Percentiles rank a stretch among this genome's conserved stretches.
Evolutionary conservation across 2,329 filamentous ascomycete genomes (phyloP).

Genomic region (Neonectria ditissima): DNA sequence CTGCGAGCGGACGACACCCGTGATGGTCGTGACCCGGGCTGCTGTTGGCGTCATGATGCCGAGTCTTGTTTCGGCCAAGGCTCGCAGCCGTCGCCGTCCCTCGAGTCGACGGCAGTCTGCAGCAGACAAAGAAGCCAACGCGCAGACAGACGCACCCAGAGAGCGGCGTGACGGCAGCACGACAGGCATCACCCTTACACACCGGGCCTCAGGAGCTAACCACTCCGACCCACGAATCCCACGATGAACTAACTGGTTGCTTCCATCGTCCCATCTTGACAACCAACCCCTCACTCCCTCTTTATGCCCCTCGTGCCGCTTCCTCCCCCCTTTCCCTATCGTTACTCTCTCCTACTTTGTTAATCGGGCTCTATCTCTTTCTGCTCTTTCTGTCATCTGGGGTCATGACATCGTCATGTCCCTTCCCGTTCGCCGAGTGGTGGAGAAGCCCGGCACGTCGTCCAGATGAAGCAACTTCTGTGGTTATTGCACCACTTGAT

Average conservation of each 20-base stretch:
- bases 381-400: conserved; percentile 1
- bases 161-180: conserved; percentile 7
- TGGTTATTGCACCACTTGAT: background rate
- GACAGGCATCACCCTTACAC: background rate
- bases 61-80: conserved; percentile 4
- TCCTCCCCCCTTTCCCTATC: conserved; percentile 13
- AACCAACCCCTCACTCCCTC: background rate
- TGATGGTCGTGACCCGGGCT: background rate
- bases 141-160: background rate
- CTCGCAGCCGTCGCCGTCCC: background rate
- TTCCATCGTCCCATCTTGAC: conserved; percentile 27
- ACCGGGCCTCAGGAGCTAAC: conserved; percentile 6
- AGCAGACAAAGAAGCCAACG: background rate
- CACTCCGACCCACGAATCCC: conserved; percentile 3
- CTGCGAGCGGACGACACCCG: background rate
- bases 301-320: conserved; percentile 10
- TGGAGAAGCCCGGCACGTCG: background rate
- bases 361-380: background rate
- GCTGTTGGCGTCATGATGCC: background rate
- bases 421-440: background rate
- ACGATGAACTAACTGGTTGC: conserved; percentile 13
- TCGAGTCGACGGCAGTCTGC: background rate
- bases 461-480: background rate
- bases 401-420: background rate
- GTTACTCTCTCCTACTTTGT: background rate